These are phyloP conservation scores for Myxozyma monticola DNA, from an alignment of 805 yeast species.

Conservation along the genomic window DNA sequence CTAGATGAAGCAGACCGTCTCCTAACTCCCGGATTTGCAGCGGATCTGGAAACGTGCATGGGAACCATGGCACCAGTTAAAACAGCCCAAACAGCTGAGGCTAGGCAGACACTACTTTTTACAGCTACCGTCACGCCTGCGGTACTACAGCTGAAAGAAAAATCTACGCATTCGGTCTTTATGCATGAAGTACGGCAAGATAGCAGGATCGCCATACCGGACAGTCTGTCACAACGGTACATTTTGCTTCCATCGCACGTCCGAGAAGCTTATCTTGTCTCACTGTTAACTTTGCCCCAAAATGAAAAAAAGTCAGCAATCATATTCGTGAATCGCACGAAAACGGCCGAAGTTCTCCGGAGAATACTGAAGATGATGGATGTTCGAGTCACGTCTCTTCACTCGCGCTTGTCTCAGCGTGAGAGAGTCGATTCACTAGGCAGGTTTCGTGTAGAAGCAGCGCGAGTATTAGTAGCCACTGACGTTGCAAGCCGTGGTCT, in stretches of 20 bases:
- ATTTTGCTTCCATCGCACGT: conserved; percentile 82
- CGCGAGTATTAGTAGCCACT: conserved; percentile 88
- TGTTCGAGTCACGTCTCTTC: conserved; percentile 82
- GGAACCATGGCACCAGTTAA: conserved; percentile 66
- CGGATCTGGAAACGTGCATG: conserved; percentile 73
- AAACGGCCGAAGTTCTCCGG: conserved; percentile 83
- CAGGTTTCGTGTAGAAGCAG: conserved; percentile 91
- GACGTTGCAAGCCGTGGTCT: conserved; percentile 98
- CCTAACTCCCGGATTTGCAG: conserved; percentile 77
- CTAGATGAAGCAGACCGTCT: conserved; percentile 95
- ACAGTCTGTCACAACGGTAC: conserved; percentile 63
- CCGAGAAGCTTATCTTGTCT: conserved; percentile 82
- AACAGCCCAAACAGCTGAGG: no score
- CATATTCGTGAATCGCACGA: conserved; percentile 87
- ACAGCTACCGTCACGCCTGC: conserved; percentile 97
- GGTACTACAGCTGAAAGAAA: conserved; percentile 81
- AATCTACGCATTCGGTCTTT: conserved; percentile 59
- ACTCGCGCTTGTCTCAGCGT: conserved; percentile 90
- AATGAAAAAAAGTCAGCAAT: conserved; percentile 70
- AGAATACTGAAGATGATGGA: conserved; percentile 73
- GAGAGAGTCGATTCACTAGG: conserved; percentile 91
- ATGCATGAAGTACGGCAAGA: conserved; percentile 14
- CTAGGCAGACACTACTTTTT: conserved; percentile 84
- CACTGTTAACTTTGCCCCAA: conserved; percentile 60
- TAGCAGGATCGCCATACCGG: conserved; percentile 66